Percentiles rank a stretch among this genome's conserved stretches.
These are phyloP conservation scores for Ophiostoma quercus DNA, from an alignment of 2,329 filamentous ascomycete species.

Conservation along the genomic window DNA sequence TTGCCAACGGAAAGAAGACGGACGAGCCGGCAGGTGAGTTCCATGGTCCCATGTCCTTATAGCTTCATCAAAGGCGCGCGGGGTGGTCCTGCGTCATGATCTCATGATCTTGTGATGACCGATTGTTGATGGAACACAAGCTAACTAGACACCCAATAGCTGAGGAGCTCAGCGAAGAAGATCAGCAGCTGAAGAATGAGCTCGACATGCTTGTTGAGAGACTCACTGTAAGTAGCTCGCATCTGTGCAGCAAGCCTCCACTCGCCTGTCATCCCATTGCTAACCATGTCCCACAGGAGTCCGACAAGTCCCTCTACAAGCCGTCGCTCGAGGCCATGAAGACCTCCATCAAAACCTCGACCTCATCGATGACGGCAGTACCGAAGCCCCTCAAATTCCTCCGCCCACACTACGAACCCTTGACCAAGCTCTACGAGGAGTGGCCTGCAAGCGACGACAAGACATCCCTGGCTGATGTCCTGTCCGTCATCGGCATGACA, in stretches of 20 bases:
- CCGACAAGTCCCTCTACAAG: constrained; percentile 81
- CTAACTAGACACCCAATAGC: constrained; percentile 31
- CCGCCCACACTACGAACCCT: constrained; percentile 87
- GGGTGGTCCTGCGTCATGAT: not conserved
- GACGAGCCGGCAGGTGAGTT: constrained; percentile 40
- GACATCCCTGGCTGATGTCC: constrained; percentile 84
- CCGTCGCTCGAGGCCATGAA: constrained; percentile 94
- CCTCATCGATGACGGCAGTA: constrained; percentile 98
- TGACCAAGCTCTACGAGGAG: constrained; percentile 81
- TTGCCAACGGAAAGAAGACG: constrained; percentile 60
- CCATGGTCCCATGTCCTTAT: not conserved
- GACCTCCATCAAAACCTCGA: constrained; percentile 97
- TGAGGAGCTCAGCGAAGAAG: constrained; percentile 95
- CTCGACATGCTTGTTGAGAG: constrained; percentile 97
- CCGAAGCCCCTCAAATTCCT: constrained; percentile 98
- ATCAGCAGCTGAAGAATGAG: constrained; percentile 96
- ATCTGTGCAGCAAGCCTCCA: not conserved
- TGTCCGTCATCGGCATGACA: constrained; percentile 98
- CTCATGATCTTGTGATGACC: not conserved
- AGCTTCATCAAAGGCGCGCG: not conserved
- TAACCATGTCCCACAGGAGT: constrained; percentile 55
- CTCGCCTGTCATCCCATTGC: not conserved
- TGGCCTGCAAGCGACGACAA: constrained; percentile 84
- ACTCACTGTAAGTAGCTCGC: constrained; percentile 60
- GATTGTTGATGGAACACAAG: not conserved